Evolutionary conservation across 1,284 basidiomycete species (phyloP).

Genomic region (Ustilago crameri): DNA sequence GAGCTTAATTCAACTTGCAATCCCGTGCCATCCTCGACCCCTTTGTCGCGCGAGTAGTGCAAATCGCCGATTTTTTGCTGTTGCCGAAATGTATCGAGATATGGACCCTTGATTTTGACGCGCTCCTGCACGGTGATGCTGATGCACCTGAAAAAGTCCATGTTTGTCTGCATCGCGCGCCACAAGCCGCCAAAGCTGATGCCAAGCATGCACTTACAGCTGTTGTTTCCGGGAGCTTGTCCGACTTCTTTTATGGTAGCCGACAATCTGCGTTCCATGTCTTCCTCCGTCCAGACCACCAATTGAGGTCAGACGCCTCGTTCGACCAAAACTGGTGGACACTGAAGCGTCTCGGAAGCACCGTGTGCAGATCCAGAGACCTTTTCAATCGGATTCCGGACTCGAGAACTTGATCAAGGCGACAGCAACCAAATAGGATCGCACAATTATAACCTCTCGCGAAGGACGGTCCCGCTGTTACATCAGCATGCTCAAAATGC

Average conservation of each 20-base stretch:
- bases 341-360: too few relatives aligned
- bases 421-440: too few relatives aligned
- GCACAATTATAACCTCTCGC: too few relatives aligned
- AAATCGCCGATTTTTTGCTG: slow-evolving; percentile 11
- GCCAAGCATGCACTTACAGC: not conserved
- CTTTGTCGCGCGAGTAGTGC: slow-evolving; percentile 6
- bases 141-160: slow-evolving; percentile 4
- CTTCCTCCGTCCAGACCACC: too few relatives aligned
- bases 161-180: slow-evolving; percentile 2
- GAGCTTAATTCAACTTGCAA: not conserved
- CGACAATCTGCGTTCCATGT: too few relatives aligned
- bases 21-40: not conserved
- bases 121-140: slow-evolving; percentile 34
- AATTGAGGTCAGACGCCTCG: too few relatives aligned
- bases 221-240: not conserved
- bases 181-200: not conserved
- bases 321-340: too few relatives aligned
- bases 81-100: not conserved
- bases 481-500: slow-evolving; percentile 25
- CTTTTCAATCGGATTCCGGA: too few relatives aligned
- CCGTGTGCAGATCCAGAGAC: too few relatives aligned
- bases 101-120: not conserved
- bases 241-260: too few relatives aligned
- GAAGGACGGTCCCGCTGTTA: not conserved
- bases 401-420: too few relatives aligned